A percentile compares a stretch with the other conserved stretches of the same genome.
phyloP scores from a whole-genome alignment of 1,284 basidiomycete genomes.

The Leccinum griseonigrum region DNA sequence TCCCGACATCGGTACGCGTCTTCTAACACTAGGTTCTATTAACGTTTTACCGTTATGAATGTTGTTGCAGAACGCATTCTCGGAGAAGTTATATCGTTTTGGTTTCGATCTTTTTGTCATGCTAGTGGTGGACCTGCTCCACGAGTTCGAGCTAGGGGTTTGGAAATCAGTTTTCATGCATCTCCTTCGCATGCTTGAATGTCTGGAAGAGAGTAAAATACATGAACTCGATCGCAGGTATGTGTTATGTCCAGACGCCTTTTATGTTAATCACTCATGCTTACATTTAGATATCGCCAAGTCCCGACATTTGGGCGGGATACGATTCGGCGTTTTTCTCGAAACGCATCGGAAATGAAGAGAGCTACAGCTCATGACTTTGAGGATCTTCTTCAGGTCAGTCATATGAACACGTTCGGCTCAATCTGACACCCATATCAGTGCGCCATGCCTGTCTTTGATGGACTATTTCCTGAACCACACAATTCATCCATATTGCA shows the following conservation, averaged over 20 bases:
- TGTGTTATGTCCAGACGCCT: not conserved
- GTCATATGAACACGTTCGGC: not conserved
- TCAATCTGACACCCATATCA: rapidly evolving
- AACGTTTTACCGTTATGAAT: not conserved
- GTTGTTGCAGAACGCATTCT: not conserved
- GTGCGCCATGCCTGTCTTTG: not conserved
- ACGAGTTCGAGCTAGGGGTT: not conserved
- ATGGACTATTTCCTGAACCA: not conserved
- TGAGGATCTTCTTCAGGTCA: not conserved
- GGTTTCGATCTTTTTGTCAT: not conserved
- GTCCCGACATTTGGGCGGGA: not conserved
- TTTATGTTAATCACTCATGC: rapidly evolving
- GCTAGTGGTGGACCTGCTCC: not conserved
- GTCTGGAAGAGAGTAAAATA: not conserved
- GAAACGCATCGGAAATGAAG: not conserved
- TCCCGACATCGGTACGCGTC: not conserved
- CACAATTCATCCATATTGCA: not conserved
- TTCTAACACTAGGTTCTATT: not conserved
- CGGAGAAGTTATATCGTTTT: not conserved
- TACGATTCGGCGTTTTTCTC: not conserved
- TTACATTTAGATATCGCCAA: not conserved
- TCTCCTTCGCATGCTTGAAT: not conserved
- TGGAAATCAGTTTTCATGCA: not conserved
- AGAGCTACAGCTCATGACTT: not conserved
- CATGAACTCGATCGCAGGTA: not conserved